Evolutionary conservation across 2,329 filamentous ascomycete species (phyloP).

Genomic region (Atkinsonella hypoxylon): DNA sequence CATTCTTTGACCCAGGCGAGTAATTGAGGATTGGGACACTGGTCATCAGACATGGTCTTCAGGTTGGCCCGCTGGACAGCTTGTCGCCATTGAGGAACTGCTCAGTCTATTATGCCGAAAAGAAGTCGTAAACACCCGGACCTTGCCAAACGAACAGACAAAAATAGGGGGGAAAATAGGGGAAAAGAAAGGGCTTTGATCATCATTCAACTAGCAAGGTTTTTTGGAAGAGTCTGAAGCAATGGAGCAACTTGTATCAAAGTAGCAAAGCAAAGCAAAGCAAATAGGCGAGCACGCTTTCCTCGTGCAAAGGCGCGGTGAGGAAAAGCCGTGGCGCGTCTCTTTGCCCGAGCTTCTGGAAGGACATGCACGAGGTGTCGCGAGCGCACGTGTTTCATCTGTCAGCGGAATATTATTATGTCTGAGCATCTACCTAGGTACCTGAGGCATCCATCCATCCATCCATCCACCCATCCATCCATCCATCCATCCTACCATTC

Average conservation of each 20-base stretch:
- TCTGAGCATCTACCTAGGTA: no score
- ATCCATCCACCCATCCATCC: no score
- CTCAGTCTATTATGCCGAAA: neutral
- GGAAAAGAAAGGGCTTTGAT: neutral
- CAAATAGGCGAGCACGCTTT: neutral
- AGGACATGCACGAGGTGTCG: neutral
- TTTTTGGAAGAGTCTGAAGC: no score
- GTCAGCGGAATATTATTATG: no score
- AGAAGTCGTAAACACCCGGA: no score
- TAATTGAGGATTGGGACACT: slow-evolving; percentile 58
- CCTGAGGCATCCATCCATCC: no score
- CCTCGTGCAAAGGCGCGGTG: neutral
- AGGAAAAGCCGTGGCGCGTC: neutral
- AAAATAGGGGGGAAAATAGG: neutral
- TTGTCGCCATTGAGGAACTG: neutral
- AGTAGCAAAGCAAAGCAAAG: neutral
- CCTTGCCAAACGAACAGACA: no score
- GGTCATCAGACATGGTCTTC: slow-evolving; percentile 14
- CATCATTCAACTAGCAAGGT: no score
- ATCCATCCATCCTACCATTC: no score
- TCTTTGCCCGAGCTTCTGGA: neutral
- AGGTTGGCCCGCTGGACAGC: neutral
- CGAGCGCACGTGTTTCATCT: slow-evolving; percentile 2
- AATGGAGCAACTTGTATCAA: no score
- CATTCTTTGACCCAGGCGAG: slow-evolving; percentile 67